Evolutionary conservation across 2,329 filamentous ascomycete genomes (phyloP).

Genomic region (Shiraia bambusicola): DNA sequence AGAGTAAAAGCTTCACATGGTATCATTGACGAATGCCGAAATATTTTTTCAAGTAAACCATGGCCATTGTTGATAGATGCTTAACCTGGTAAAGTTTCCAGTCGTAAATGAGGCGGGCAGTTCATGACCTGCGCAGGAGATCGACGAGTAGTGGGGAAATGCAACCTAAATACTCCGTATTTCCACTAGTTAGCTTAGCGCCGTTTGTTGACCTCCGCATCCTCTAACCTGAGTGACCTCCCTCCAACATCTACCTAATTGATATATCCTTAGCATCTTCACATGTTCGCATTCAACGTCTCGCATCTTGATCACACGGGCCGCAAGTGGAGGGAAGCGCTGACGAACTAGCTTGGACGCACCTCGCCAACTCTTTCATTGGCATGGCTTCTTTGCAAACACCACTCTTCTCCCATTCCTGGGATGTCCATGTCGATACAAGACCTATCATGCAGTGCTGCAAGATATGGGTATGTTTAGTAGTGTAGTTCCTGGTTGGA

Average conservation of each 20-base stretch:
- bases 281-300: slow-evolving; percentile 2
- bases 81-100: too few relatives aligned
- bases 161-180: neutral
- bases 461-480: slow-evolving; percentile 26
- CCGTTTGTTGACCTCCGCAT: neutral
- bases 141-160: too few relatives aligned
- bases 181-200: neutral
- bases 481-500: neutral
- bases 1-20: too few relatives aligned
- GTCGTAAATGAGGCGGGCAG: too few relatives aligned
- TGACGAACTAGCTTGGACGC: slow-evolving; percentile 13
- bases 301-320: slow-evolving; percentile 17
- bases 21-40: too few relatives aligned
- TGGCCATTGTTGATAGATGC: too few relatives aligned
- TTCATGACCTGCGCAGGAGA: too few relatives aligned
- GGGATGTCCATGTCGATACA: slow-evolving; percentile 8
- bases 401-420: slow-evolving; percentile 16
- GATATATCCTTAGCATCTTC: neutral
- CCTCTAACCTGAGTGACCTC: too few relatives aligned
- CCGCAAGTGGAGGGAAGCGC: slow-evolving; percentile 23
- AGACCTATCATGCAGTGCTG: slow-evolving; percentile 28
- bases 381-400: slow-evolving; percentile 31
- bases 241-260: neutral
- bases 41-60: too few relatives aligned
- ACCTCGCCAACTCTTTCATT: slow-evolving; percentile 2